These are phyloP conservation scores for Penicillium herquei DNA, from an alignment of 495 filamentous ascomycete genomes.

Conservation along the genomic window DNA sequence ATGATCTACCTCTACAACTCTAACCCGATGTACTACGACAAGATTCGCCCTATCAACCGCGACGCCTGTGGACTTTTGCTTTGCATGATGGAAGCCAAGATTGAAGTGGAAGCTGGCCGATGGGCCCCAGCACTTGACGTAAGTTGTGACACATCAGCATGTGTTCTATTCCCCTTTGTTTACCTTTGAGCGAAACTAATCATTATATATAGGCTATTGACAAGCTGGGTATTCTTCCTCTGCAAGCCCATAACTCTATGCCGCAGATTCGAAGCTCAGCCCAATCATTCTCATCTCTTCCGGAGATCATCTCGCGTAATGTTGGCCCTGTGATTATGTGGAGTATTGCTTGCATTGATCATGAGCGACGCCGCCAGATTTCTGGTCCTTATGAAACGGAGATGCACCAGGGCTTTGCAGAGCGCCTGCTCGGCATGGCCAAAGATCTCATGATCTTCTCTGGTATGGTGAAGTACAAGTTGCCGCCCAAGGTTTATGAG, in stretches of 20 bases:
- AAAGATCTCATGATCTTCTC: conserved; percentile 93
- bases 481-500: conserved; percentile 75
- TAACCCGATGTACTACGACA: conserved; percentile 69
- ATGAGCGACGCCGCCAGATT: conserved; percentile 65
- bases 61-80: conserved; percentile 71
- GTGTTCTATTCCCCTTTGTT: conserved; percentile 2
- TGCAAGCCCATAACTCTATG: conserved; percentile 66
- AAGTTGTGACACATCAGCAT: conserved; percentile 38
- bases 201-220: conserved; percentile 61
- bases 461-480: conserved; percentile 85
- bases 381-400: conserved; percentile 70
- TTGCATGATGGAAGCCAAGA: conserved; percentile 74
- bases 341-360: conserved; percentile 81
- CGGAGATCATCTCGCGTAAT: conserved; percentile 77
- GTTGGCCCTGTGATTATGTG: conserved; percentile 88
- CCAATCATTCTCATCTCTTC: conserved; percentile 69
- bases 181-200: conserved; percentile 10
- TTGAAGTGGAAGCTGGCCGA: conserved; percentile 60
- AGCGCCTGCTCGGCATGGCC: conserved; percentile 69
- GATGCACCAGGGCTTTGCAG: conserved; percentile 65
- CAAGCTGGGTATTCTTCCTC: conserved; percentile 70
- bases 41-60: conserved; percentile 64
- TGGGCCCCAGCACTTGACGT: conserved; percentile 84
- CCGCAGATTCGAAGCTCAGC: conserved; percentile 70
- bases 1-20: conserved; percentile 79